Evolutionary conservation across 768 basidiomycete genomes (phyloP).

Genomic region (Leccinellum luteum): DNA sequence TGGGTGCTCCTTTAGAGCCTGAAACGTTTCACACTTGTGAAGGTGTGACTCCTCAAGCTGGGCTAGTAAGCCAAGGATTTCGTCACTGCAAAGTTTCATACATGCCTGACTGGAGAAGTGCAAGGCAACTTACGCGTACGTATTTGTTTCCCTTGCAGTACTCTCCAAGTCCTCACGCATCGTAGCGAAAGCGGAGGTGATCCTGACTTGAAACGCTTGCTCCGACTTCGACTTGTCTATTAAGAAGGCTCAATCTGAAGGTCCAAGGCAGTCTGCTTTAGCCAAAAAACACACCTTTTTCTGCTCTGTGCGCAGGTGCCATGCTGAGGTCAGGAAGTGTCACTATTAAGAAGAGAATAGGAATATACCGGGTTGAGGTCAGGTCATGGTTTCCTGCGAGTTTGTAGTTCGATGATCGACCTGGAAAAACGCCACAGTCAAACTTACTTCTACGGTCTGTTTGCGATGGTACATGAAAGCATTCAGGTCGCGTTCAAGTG

Average conservation of each 20-base stretch:
- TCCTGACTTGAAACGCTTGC: conserved; percentile 20
- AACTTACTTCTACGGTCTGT: conserved; percentile 18
- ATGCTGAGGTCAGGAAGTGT: background rate
- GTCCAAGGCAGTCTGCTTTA: background rate
- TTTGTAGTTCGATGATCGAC: background rate
- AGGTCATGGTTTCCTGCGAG: conserved; percentile 10
- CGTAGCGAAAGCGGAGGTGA: conserved; percentile 16
- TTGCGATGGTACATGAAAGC: background rate
- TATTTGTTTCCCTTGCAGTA: conserved; percentile 26
- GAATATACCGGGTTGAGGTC: conserved; percentile 14
- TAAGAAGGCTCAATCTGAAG: background rate
- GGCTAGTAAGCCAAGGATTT: conserved; percentile 14
- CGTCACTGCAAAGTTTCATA: conserved; percentile 16
- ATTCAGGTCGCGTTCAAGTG: conserved; percentile 5
- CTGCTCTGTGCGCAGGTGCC: conserved; percentile 1
- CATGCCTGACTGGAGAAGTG: background rate
- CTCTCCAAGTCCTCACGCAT: conserved; percentile 10
- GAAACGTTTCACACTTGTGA: conserved; percentile 8
- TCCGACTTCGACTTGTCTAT: conserved; percentile 15
- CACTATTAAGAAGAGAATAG: background rate
- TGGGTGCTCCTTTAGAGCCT: conserved; percentile 6
- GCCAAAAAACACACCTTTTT: conserved; percentile 7
- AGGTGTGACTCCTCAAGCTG: conserved; percentile 24
- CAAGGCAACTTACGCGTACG: conserved; percentile 23
- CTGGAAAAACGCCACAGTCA: background rate